Conservation (phyloP, 768 basidiomycete species). For the Lentinula raphanica region DNA sequence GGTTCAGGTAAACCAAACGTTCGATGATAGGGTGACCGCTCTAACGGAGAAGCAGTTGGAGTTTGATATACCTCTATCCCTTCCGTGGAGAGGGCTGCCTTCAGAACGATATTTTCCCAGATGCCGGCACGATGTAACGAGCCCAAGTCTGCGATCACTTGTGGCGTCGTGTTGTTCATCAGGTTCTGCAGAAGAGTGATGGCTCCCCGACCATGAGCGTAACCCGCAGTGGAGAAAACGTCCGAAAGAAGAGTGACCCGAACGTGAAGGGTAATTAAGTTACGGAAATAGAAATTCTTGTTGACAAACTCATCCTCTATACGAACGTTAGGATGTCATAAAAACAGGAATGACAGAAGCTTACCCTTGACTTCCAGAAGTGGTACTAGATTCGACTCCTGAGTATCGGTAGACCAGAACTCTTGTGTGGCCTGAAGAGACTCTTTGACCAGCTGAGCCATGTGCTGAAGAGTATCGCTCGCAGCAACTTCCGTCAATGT, state of each 20-base stretch:
- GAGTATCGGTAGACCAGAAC: constrained; percentile 58
- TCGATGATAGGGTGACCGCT: constrained; percentile 41
- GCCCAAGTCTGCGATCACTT: constrained; percentile 70
- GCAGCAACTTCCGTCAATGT: constrained; percentile 87
- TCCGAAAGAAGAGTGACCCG: constrained; percentile 82
- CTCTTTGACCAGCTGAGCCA: constrained; percentile 63
- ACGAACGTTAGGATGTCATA: constrained; percentile 6
- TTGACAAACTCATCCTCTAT: constrained; percentile 41
- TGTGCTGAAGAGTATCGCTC: constrained; percentile 63
- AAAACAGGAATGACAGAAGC: constrained; percentile 15
- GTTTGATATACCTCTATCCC: constrained; percentile 48
- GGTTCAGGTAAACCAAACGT: constrained; percentile 36
- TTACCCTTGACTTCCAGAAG: constrained; percentile 51
- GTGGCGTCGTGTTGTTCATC: constrained; percentile 55
- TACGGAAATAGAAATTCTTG: constrained; percentile 64
- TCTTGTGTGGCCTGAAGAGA: constrained; percentile 64
- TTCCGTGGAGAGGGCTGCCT: constrained; percentile 47
- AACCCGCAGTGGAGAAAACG: constrained; percentile 78
- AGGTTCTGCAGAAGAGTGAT: constrained; percentile 71
- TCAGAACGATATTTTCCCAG: constrained; percentile 84
- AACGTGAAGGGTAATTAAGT: constrained; percentile 69
- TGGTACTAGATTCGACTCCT: constrained; percentile 58
- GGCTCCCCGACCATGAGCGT: constrained; percentile 73
- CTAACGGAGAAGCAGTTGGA: constrained; percentile 39
- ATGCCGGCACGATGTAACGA: constrained; percentile 74